Evolutionary conservation across 306 rosid species (phyloP), one percentile per base, ranked within the genome.

Genomic region (Cicer pinnatifidum): DNA sequence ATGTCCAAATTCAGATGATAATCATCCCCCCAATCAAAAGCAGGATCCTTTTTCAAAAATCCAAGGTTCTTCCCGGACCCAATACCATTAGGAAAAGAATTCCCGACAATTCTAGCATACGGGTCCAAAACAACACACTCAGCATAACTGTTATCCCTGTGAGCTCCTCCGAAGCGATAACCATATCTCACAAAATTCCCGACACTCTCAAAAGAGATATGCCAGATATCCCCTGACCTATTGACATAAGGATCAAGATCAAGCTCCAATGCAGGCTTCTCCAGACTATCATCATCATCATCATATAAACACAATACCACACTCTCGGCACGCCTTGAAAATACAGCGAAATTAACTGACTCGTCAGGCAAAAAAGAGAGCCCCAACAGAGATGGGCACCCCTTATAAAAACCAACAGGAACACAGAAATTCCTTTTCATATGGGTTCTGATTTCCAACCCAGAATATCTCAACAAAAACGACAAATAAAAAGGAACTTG

Each of bases 141-240:
- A 35, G 53, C 72, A 44, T 48, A 68, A 8, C 47, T 48, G 20
- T 68, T 45, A 71, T 81, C 75, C 66, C 73, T 75, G 17, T 68
- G 81, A 38, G 65, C 58, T 54, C 82, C 85, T 84, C 83, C 85
- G 72, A 77, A 81, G 72, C 89, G 87, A 81, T 88, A 94, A 63
- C 95, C 95, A 59, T 89, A 91, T 71, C 92, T 88, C 76, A 88
- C 88, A 62, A 89, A 94, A 53, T 1, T 64, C 81, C 48, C 5
- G 6, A 79, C 71, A 69, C 82, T 82, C 82, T 86, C 92, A 66
- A 94, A 84, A 1, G 97, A 80, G 3, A 86, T 83, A 81, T 94
- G 96, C 98, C 98, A 94, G 9, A 94, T 70, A 61, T 88, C 94
- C 68, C 98, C 97, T 6, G 97, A 78, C 83, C 89, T 86, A 70